Evolutionary conservation across 768 basidiomycete genomes (phyloP), one percentile per base, ranked within the genome.

Genomic region (Gloeopeniophorella convolvens): DNA sequence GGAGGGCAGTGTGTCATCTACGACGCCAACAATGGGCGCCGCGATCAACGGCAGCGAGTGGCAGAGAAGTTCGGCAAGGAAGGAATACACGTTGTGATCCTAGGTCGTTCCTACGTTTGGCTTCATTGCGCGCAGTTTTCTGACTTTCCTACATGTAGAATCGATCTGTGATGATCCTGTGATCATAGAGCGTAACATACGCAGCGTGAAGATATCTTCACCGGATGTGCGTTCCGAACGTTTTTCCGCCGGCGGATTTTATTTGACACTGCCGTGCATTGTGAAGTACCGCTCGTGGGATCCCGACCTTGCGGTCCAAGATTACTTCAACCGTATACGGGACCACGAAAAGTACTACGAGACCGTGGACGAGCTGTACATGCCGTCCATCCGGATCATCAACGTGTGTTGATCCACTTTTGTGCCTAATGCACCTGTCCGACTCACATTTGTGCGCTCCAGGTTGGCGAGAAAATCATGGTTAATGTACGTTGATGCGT

Each of bases 1-100:
- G 86, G 90, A 5, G 96, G 95, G 0, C 96, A 99, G 66, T 94
- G 98, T 21, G 91, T 95, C 31, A 94, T 99, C 56, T 98, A 97
- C 70, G 96, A 99, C 64, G 96, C 96, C 24, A 99, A 99, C 63
- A 97, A 97, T 59, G 92, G 92, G 1, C 81, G 80, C 6, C 72
- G 74, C 18, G 76, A 74, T 40, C 76, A 75, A 26, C 72, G 96
- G 47, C 80, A 85, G 54, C 71, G 72, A 18, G 66, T 96, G 42
- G 83, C 84, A 1, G 83, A 93, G 68, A 93, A 82, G 68, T 97
- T 95, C 62, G 85, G 89, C 65, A 78, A 79, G 61, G 76, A 68
- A 18, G 92, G 89, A 1, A 85, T 97, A 44, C 95, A 98, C 73
- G 90, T 99, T 53, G 79, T 98, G 59, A 75, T 97, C 68, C 77